Base-by-base conservation (phyloP, 2,329 filamentous ascomycete species). In the Clonostachys solani region DNA sequence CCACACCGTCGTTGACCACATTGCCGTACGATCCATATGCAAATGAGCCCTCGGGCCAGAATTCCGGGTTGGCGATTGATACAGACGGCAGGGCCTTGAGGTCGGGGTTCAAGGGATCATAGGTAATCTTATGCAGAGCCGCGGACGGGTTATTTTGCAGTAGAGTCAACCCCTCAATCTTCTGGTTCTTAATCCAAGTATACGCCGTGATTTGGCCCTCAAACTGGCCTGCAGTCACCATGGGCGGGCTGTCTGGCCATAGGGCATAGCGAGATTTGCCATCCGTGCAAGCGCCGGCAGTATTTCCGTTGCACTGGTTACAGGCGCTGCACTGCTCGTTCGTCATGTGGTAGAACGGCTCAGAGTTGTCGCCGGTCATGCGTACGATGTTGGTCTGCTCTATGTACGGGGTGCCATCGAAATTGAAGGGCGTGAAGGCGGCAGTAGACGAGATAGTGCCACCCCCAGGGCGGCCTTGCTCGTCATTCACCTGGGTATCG, bases 191-290 rank as follows among this genome's bases (percentile, higher is more conserved):
- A 9, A 49, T 43, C 47, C 49, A 54, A 7, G 49, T 49, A 44
- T 54, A 54, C 13, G 52, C 52, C 15, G 49, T 51, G 17, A 51
- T 33, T 6, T 43, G 48, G 7, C 52, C 50, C 18, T 47, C 23
- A 12, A 19, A 33, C 15, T 47, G 19, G 5, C 44, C 50, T 9
- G 46, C 34, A 6, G 49, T 41, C 15, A 54, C 37, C 47, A 53
- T 46, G 29, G 52, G 52, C 19, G 52, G 52, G 17, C 50, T 48
- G 37, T 54, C 52, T 9, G 52, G 52, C 52, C 52, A 54, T 17
- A 41, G 29, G 12, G 46, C 47, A 47, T 49, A 54, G n/a, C 52
- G 46, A 19, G 40, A 46, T 5, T 29, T 29, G 36, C 45, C 45
- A 33, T 54, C 47, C 6, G 34, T 35, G 44, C 52, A 54, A 17